Percentiles rank a stretch among this genome's conserved stretches.
Conservation (phyloP, 1,284 basidiomycete genomes). For the Mycocalia duriaeana region DNA sequence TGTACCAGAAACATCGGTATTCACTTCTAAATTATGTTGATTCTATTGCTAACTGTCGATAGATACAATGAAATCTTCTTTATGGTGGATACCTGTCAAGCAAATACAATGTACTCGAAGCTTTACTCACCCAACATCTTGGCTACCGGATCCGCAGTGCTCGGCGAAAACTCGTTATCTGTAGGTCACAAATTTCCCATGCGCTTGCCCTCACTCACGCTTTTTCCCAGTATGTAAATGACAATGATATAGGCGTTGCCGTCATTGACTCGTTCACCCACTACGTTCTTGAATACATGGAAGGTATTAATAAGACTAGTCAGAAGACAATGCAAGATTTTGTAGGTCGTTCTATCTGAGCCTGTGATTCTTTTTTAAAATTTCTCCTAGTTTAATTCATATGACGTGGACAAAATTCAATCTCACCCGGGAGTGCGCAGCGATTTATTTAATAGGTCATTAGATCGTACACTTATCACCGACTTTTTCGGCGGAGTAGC, state of each 20-base stretch:
- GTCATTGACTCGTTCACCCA: constrained; percentile 97
- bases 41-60: constrained; percentile 1
- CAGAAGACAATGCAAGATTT: constrained; percentile 80
- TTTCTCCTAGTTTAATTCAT: constrained; percentile 67
- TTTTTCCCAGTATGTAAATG: constrained; percentile 81
- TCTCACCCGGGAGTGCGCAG: constrained; percentile 86
- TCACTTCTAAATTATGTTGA: neutral
- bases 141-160: constrained; percentile 83
- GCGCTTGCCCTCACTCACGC: neutral
- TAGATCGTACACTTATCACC: constrained; percentile 75
- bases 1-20: constrained; percentile 93
- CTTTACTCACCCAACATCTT: constrained; percentile 96
- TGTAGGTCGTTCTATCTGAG: constrained; percentile 41
- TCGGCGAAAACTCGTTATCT: constrained; percentile 94
- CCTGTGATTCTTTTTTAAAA: constrained; percentile 3
- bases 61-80: constrained; percentile 97
- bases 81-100: constrained; percentile 99
- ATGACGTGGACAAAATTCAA: constrained; percentile 70
- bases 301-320: constrained; percentile 88
- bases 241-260: constrained; percentile 89
- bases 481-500: constrained; percentile 96
- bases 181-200: constrained; percentile 41
- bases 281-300: constrained; percentile 87
- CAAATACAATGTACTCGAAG: constrained; percentile 92
- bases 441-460: constrained; percentile 73